These are phyloP conservation scores for Hypoxylon sp. DNA, from an alignment of 2,329 filamentous ascomycete genomes.

Conservation along the genomic window DNA sequence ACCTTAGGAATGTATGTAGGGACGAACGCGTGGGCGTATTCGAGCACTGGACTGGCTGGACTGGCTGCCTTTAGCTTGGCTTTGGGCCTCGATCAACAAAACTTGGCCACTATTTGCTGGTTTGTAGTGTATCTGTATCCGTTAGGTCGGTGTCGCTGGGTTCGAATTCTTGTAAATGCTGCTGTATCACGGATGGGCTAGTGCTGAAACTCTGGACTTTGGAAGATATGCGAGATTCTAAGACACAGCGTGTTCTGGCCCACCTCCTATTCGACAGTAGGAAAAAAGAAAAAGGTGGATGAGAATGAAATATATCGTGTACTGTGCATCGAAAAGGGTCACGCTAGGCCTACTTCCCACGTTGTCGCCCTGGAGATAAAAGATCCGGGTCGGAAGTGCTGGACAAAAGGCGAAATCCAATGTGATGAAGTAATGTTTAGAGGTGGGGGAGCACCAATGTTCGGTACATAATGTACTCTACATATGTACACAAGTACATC, in stretches of 20 bases:
- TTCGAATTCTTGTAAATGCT: slow-evolving; percentile 14
- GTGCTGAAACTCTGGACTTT: slow-evolving; percentile 2
- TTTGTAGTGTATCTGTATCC: slow-evolving; percentile 16
- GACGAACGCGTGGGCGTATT: slow-evolving; percentile 23
- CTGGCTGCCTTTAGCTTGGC: slow-evolving; percentile 19
- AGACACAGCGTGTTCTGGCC: slow-evolving; percentile 2
- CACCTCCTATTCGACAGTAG: slow-evolving; percentile 3
- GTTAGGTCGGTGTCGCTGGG: slow-evolving; percentile 28
- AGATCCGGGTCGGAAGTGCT: slow-evolving; percentile 30
- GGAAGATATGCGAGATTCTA: slow-evolving; percentile 5
- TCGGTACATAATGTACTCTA: too few relatives aligned
- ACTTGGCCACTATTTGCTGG: slow-evolving; percentile 17
- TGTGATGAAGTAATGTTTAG: slow-evolving; percentile 40
- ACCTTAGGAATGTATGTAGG: slow-evolving; percentile 27
- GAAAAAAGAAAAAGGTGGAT: neutral
- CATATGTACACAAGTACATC: neutral
- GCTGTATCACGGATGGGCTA: slow-evolving; percentile 15
- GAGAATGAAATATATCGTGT: slow-evolving; percentile 22
- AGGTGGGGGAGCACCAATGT: slow-evolving; percentile 22
- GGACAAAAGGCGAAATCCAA: slow-evolving; percentile 25
- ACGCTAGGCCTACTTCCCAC: slow-evolving; percentile 24
- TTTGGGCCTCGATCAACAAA: slow-evolving; percentile 17
- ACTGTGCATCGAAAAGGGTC: slow-evolving; percentile 6
- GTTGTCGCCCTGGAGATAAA: slow-evolving; percentile 20
- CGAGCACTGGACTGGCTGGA: slow-evolving; percentile 7